Evolutionary conservation across 352 stramenopile species (phyloP).

Genomic region (Phytopythium litorale): DNA sequence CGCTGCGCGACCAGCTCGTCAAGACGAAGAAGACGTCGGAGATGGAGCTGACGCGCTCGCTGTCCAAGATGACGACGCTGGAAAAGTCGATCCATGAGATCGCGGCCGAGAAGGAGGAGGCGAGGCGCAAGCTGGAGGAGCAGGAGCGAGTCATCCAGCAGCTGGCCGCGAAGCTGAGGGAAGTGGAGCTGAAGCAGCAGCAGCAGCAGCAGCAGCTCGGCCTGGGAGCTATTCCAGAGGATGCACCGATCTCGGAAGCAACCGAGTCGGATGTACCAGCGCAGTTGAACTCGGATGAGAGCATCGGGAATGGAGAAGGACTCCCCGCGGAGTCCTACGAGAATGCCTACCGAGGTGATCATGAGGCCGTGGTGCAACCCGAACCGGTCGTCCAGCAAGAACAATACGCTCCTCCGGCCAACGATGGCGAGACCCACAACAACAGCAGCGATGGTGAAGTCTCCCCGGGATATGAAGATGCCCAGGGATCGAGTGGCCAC

Average conservation of each 20-base stretch:
- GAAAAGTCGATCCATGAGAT: slow-evolving; percentile 41
- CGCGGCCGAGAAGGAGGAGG: slow-evolving; percentile 29
- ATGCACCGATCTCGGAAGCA: background rate
- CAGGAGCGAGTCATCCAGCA: slow-evolving; percentile 41
- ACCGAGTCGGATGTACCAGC: background rate
- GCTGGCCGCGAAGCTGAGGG: slow-evolving; percentile 32
- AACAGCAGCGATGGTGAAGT: background rate
- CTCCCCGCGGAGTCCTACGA: background rate
- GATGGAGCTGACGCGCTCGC: slow-evolving; percentile 41
- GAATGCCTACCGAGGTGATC: background rate
- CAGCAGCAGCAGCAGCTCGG: slow-evolving; percentile 13
- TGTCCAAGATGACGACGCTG: slow-evolving; percentile 35
- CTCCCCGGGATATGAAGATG: background rate
- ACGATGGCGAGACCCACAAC: background rate
- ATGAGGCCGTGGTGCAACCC: background rate
- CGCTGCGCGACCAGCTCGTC: slow-evolving; percentile 53
- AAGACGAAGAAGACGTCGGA: slow-evolving; percentile 47
- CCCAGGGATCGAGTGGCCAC: background rate
- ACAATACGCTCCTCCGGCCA: background rate
- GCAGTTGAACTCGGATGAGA: background rate
- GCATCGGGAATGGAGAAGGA: background rate
- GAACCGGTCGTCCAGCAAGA: background rate
- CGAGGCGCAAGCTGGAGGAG: slow-evolving; percentile 27
- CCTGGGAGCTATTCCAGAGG: slow-evolving; percentile 4
- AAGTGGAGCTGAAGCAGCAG: slow-evolving; percentile 16